Evolutionary conservation across 1,284 basidiomycete species (phyloP).

Genomic region (Melampsora americana): DNA sequence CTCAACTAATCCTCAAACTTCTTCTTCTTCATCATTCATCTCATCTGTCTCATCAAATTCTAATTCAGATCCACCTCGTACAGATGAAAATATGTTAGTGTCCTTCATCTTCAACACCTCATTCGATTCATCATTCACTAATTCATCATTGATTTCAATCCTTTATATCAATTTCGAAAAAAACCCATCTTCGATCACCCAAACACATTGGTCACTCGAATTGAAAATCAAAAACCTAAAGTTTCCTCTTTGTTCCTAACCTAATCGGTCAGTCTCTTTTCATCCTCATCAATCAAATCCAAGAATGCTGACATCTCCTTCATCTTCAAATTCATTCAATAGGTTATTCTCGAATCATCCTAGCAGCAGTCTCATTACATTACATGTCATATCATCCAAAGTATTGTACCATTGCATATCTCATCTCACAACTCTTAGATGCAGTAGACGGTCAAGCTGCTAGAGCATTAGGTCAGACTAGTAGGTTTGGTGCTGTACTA

Average conservation of each 20-base stretch:
- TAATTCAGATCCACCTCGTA: too few relatives aligned
- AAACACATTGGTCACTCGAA: too few relatives aligned
- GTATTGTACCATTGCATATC: constrained; percentile 84
- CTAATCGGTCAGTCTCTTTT: constrained; percentile 69
- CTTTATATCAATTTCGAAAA: too few relatives aligned
- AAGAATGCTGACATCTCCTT: not conserved
- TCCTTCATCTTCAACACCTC: too few relatives aligned
- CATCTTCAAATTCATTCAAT: constrained; percentile 21
- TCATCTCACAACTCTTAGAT: constrained; percentile 88
- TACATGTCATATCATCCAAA: constrained; percentile 94
- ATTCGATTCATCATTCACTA: too few relatives aligned
- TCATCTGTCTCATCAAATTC: too few relatives aligned
- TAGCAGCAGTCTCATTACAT: constrained; percentile 82
- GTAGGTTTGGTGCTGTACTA: constrained; percentile 94
- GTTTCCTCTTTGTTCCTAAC: constrained; percentile 90
- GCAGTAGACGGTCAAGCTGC: constrained; percentile 93
- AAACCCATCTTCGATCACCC: too few relatives aligned
- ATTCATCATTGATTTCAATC: too few relatives aligned
- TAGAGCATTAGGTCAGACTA: constrained; percentile 78
- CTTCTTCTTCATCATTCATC: too few relatives aligned
- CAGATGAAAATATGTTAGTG: too few relatives aligned
- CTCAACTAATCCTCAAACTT: too few relatives aligned
- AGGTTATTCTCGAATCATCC: constrained; percentile 88
- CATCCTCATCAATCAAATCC: too few relatives aligned
- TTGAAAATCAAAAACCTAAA: not conserved